phyloP scores from a whole-genome alignment of 2,329 filamentous ascomycete genomes.

The Zopfia rhizophila region DNA sequence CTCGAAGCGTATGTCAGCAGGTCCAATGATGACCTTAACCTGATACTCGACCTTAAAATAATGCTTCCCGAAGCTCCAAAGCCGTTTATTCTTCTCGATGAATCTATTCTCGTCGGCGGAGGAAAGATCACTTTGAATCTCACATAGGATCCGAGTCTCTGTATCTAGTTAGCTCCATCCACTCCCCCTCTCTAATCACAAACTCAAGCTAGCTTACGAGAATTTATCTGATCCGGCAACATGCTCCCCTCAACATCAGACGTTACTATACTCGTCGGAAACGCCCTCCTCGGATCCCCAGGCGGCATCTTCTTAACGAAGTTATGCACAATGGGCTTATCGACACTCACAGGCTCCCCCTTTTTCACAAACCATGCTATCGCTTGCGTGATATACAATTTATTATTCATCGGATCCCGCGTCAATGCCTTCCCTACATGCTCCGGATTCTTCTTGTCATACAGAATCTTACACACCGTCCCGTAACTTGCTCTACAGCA shows the following conservation, averaged over 20 bases:
- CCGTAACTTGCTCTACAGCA: slow-evolving; percentile 52
- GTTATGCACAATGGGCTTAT: slow-evolving; percentile 45
- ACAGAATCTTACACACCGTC: slow-evolving; percentile 50
- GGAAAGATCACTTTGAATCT: slow-evolving; percentile 47
- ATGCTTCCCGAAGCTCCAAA: slow-evolving; percentile 47
- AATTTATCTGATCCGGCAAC: slow-evolving; percentile 42
- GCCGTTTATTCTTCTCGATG: slow-evolving; percentile 47
- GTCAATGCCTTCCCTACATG: slow-evolving; percentile 37
- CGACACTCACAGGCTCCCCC: slow-evolving; percentile 46
- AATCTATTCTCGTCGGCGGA: slow-evolving; percentile 44
- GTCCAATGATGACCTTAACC: slow-evolving; percentile 51
- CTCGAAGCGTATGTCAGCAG: slow-evolving; percentile 52
- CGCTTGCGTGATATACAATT: slow-evolving; percentile 47
- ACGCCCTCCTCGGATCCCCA: slow-evolving; percentile 43
- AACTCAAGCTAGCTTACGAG: slow-evolving; percentile 25
- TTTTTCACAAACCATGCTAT: slow-evolving; percentile 53
- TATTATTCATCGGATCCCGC: slow-evolving; percentile 45
- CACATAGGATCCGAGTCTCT: slow-evolving; percentile 48
- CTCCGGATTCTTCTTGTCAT: slow-evolving; percentile 45
- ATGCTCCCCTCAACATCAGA: slow-evolving; percentile 33
- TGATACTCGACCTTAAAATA: slow-evolving; percentile 49
- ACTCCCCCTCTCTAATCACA: too few species aligned
- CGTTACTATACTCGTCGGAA: slow-evolving; percentile 46
- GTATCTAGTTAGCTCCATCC: slow-evolving; percentile 4
- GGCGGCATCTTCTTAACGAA: slow-evolving; percentile 46